Base-by-base conservation (phyloP, 176 grass and related monocot genomes). In the Triticum aestivum region DNA sequence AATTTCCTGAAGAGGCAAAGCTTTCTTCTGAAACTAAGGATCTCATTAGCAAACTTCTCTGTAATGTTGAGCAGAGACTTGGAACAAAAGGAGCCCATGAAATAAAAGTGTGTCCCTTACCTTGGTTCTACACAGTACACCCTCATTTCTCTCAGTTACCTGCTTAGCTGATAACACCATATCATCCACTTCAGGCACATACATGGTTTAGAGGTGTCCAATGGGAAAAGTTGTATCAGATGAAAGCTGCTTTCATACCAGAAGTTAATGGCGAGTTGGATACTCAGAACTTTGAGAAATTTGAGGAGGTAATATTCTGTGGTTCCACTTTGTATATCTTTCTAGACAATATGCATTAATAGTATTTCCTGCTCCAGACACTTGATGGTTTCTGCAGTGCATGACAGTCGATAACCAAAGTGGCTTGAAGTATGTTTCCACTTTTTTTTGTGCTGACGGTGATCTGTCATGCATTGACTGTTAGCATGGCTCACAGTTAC, bases 171-270 rank as follows among this genome's bases (percentile, higher is more conserved):
- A 78, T 89, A 79, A 20, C 41, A 72, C 65, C 15, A 23, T 85
- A 65, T 80, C 37, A 77, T 77, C 27, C 4, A 77, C 77, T 82
- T 87, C 81, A 97, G 95, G 92, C 71, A 38, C 95, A 97, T 90
- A 79, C 89, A 86, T 97, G 95, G 95, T 97, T 97, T 86, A 90
- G 88, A 93, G 92, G 92, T 37, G 87, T 89, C 75, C 88, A 89
- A 65, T 97, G 90, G 94, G 90, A 94, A 62, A 90, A 90, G 81
- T 73, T 97, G 58, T 97, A 97, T 87, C 84, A 94, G 90, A 97
- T 97, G 95, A 86, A 94, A 91, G 95, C 95, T 92, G 95, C 95
- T 88, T 97, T 97, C 87, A 94, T 89, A 94, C 95, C 95, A 65
- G 95, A 94, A 88, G 92, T 97, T 69, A 94, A 81, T 44, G 49